Evolutionary conservation across 116 monocot genomes (phyloP).

Genomic region (Cymodocea nodosa): DNA sequence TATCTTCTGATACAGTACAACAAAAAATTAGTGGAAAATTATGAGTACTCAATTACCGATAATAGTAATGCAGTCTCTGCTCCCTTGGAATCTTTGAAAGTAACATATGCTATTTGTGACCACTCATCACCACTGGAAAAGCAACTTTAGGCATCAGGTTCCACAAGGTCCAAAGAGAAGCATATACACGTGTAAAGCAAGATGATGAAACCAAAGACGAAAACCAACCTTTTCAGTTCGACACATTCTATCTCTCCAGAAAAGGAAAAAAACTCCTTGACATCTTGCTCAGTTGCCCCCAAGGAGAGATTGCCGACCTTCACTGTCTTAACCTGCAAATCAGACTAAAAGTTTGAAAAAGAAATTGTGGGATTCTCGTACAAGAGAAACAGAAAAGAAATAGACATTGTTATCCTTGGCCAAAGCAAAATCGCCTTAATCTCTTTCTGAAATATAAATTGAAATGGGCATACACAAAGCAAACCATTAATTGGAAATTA

Average conservation of each 20-base stretch:
- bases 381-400: no score
- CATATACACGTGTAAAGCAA: background rate
- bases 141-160: background rate
- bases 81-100: slow-evolving; percentile 68
- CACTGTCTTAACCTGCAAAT: slow-evolving; percentile 39
- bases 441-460: no score
- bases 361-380: no score
- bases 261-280: slow-evolving; percentile 71
- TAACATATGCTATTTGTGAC: slow-evolving; percentile 63
- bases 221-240: slow-evolving; percentile 42
- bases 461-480: no score
- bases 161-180: background rate
- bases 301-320: slow-evolving; percentile 54
- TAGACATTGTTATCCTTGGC: no score
- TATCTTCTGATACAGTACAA: no score
- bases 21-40: background rate
- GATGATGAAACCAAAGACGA: background rate
- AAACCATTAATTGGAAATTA: no score
- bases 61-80: slow-evolving; percentile 68
- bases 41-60: slow-evolving; percentile 19
- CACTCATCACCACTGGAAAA: slow-evolving; percentile 42
- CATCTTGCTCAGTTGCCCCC: slow-evolving; percentile 37
- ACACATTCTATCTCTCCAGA: slow-evolving; percentile 57
- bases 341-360: background rate
- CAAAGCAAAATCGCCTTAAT: no score